phyloP scores from a whole-genome alignment of 1,139 yeast genomes.

The Scheffersomyces insectosa region DNA sequence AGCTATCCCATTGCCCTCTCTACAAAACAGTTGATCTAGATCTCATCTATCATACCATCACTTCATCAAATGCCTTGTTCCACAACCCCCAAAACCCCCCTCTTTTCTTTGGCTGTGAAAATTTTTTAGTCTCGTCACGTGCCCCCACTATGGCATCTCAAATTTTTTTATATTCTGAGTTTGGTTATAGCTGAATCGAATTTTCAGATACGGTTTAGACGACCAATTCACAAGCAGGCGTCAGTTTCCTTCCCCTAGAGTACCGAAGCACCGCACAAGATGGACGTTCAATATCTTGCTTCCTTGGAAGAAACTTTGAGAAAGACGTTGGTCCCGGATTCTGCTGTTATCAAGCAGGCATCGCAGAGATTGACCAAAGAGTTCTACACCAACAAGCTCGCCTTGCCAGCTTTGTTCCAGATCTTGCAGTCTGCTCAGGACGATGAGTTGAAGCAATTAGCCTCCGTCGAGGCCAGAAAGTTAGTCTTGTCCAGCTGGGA shows the following conservation, averaged over 20 bases:
- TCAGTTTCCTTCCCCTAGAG: too few relatives aligned
- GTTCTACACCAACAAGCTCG: conserved; percentile 68
- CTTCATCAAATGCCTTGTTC: too few relatives aligned
- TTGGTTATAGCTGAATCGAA: too few relatives aligned
- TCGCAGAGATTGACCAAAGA: conserved; percentile 72
- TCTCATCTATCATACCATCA: too few relatives aligned
- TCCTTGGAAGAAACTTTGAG: conserved; percentile 77
- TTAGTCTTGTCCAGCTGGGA: conserved; percentile 76
- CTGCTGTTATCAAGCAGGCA: conserved; percentile 79
- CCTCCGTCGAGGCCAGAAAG: conserved; percentile 95
- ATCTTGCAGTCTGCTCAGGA: conserved; percentile 68
- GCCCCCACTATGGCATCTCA: conserved; percentile 9
- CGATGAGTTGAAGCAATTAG: conserved; percentile 72
- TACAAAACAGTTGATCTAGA: too few relatives aligned
- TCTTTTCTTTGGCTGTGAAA: not conserved
- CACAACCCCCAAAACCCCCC: too few relatives aligned
- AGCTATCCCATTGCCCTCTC: too few relatives aligned
- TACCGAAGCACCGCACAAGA: conserved; percentile 6
- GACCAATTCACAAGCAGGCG: too few relatives aligned
- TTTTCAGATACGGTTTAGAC: too few relatives aligned
- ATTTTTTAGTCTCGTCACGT: conserved; percentile 5
- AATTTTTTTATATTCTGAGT: conserved; percentile 6
- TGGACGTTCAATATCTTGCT: conserved; percentile 72
- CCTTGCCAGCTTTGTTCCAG: conserved; percentile 82
- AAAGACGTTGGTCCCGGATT: conserved; percentile 75